Evolutionary conservation across 257 asterid species (phyloP), one percentile per base, ranked within the genome.

Genomic region (Galeopsis tetrahit): DNA sequence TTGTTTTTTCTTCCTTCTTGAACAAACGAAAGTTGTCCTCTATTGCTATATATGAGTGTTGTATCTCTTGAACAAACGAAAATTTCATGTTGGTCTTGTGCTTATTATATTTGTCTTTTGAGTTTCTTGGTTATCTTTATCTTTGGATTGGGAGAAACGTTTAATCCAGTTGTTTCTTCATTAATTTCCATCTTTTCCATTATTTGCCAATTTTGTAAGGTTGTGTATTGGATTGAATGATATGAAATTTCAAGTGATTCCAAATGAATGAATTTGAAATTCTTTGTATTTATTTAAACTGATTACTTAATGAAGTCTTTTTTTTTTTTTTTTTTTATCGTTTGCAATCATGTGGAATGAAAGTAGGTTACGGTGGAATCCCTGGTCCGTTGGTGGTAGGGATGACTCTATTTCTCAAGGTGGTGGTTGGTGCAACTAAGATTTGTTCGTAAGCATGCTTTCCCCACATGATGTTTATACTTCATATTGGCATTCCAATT

Each of bases 351-450:
- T 81, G 83, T 58, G 98, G 99, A 44, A 95, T 95, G 56, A 90
- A 92, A 86, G 91, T 95, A 15, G 99, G 99, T 35, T 86, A 88
- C 21, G 95, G 93, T 59, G 94, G 95, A 51, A 82, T 86, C 52
- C 92, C 88, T 0, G 96, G 97, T 66, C 84, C 96, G 9, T 85
- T 36, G 92, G 94, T 35, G 90, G 94, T 38, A 83, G 97, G 74
- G 95, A 80, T 66, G 96, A 91, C 63, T 71, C 85, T 66, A 82
- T 81, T 64, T 74, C 96, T 72, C 99, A 88, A 77, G 89, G 82
- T 51, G 97, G 97, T 65, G 96, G 96, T 66, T 92, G 99, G 83
- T 95, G 98, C 86, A 70, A 92, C 76, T 95, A 81, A 89, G 64
- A 61, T 62, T 66, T 57, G 17, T 39, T 38, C 43, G 40, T 40